Evolutionary conservation across 2,329 filamentous ascomycete species (phyloP).

Genomic region (Colletotrichum sojae): DNA sequence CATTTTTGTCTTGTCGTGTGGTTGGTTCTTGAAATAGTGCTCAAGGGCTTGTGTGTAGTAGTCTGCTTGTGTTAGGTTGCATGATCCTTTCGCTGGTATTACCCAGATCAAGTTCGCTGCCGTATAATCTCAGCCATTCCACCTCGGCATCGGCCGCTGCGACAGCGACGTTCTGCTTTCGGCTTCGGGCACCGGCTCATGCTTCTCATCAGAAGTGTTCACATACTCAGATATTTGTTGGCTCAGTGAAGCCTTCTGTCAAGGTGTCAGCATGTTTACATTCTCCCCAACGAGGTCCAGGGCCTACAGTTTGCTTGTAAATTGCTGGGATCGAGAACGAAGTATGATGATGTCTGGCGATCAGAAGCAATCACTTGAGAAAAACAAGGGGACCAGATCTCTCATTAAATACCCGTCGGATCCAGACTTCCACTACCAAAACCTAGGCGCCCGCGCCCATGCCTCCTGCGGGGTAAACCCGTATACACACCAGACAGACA

Average conservation of each 20-base stretch:
- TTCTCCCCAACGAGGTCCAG: neutral
- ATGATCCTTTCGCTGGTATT: conserved; percentile 99
- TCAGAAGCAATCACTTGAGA: too few relatives aligned
- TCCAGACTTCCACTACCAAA: conserved; percentile 2
- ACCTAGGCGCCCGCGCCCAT: conserved; percentile 16
- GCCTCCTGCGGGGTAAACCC: conserved; percentile 31
- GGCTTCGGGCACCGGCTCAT: conserved; percentile 73
- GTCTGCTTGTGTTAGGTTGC: conserved; percentile 56
- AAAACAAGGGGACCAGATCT: neutral
- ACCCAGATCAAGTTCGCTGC: conserved; percentile 96
- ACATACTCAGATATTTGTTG: conserved; percentile 28
- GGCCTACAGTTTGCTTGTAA: conserved; percentile 33
- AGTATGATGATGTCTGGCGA: neutral
- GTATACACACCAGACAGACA: neutral
- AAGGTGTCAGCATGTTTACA: conserved; percentile 25
- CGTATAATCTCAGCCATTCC: conserved; percentile 85
- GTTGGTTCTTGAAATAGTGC: conserved; percentile 48
- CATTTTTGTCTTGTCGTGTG: conserved; percentile 69
- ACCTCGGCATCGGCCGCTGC: conserved; percentile 49
- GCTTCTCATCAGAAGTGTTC: conserved; percentile 51
- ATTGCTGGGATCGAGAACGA: neutral
- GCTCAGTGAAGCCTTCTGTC: conserved; percentile 27
- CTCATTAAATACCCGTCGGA: conserved; percentile 33
- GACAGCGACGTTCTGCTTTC: conserved; percentile 19
- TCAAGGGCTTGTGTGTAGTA: neutral